phyloP scores from a whole-genome alignment of 2,329 filamentous ascomycete species.

The Proliferodiscus dingleyae region DNA sequence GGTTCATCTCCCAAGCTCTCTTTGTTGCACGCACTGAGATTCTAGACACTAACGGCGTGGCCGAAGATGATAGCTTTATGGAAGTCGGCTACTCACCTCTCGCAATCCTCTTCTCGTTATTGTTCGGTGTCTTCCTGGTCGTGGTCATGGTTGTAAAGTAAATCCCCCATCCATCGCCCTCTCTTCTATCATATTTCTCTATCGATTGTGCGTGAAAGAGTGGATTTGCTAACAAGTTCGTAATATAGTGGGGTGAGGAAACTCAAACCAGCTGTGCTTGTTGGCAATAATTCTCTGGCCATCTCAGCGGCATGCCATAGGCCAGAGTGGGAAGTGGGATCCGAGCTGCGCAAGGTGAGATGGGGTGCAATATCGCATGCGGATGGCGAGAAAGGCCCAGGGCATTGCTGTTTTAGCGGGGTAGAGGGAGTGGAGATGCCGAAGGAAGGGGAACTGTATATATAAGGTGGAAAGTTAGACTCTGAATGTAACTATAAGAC shows the following conservation, averaged over 20 bases:
- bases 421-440: conserved; percentile 11
- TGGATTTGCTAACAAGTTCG: too few species aligned
- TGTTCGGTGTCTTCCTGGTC: conserved; percentile 15
- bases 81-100: conserved; percentile 22
- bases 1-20: conserved; percentile 44
- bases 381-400: conserved; percentile 7
- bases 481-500: too few species aligned
- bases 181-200: conserved; percentile 1
- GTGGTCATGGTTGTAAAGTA: conserved; percentile 4
- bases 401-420: conserved; percentile 18
- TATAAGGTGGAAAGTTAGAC: too few species aligned
- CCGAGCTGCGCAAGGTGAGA: conserved; percentile 9
- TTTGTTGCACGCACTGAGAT: conserved; percentile 37
- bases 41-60: conserved; percentile 6
- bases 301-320: conserved; percentile 20
- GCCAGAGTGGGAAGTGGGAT: conserved; percentile 8
- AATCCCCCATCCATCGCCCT: too few species aligned
- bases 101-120: conserved; percentile 17
- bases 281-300: conserved; percentile 21
- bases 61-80: conserved; percentile 8
- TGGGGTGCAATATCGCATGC: conserved; percentile 15
- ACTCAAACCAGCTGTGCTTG: conserved; percentile 13
- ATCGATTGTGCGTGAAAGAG: too few species aligned
- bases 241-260: conserved; percentile 15
- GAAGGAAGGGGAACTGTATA: conserved; percentile 10